Percentiles rank a stretch among this genome's conserved stretches.
phyloP scores from a whole-genome alignment of 2,329 filamentous ascomycete species.

The Paramyrothecium roridum region DNA sequence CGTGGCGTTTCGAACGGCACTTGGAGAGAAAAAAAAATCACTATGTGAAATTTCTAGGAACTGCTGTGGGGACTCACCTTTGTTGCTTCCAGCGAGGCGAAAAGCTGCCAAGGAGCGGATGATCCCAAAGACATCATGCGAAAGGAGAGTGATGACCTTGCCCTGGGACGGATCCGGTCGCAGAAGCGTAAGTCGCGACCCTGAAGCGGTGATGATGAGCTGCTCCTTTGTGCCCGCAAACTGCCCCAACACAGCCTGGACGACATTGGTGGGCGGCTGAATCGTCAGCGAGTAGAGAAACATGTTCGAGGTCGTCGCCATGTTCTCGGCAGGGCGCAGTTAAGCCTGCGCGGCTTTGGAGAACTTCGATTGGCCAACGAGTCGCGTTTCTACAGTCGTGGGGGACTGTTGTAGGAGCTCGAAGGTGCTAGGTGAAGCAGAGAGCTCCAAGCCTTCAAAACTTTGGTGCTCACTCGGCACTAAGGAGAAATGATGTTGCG shows the following conservation, averaged over 20 bases:
- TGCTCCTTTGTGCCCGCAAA: slow-evolving; percentile 96
- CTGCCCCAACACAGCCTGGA: slow-evolving; percentile 88
- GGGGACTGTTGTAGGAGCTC: slow-evolving; percentile 16
- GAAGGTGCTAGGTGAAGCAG: slow-evolving; percentile 4
- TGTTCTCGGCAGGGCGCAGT: slow-evolving; percentile 53
- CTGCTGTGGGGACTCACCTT: slow-evolving; percentile 69
- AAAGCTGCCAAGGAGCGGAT: slow-evolving; percentile 87
- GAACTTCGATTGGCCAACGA: slow-evolving; percentile 20
- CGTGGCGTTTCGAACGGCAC: slow-evolving; percentile 20
- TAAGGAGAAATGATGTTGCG: slow-evolving; percentile 33
- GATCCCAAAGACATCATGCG: slow-evolving; percentile 95
- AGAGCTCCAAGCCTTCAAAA: slow-evolving; percentile 27
- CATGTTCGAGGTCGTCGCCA: slow-evolving; percentile 98
- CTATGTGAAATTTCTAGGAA: slow-evolving; percentile 59
- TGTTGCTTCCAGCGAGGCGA: slow-evolving; percentile 86
- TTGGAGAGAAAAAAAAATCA: slow-evolving; percentile 43
- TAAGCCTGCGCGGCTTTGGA: slow-evolving; percentile 45
- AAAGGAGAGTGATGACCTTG: slow-evolving; percentile 80
- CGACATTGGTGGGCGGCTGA: slow-evolving; percentile 85
- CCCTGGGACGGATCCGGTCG: slow-evolving; percentile 82
- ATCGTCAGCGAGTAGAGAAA: slow-evolving; percentile 98
- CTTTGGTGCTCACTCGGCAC: slow-evolving; percentile 20
- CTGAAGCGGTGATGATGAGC: slow-evolving; percentile 91
- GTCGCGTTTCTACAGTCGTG: slow-evolving; percentile 12
- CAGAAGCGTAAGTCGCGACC: slow-evolving; percentile 83